These are phyloP conservation scores for Mastigamoeba balamuthi DNA, from an alignment of 78 protist species.

Conservation along the genomic window DNA sequence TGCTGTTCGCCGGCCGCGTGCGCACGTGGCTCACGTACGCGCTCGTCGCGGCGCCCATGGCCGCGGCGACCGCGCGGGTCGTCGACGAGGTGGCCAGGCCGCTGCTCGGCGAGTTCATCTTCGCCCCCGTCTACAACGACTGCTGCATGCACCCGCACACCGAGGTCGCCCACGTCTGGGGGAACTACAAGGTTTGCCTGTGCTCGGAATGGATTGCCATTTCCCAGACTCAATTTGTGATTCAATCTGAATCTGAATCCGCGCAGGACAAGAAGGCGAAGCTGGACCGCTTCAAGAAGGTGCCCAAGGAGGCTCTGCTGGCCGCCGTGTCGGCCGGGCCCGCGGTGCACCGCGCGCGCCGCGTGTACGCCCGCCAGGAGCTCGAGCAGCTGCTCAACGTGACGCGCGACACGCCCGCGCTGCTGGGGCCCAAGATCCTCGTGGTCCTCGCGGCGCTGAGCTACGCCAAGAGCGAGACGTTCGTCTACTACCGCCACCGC, in stretches of 20 bases:
- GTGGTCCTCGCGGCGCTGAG: constrained; percentile 55
- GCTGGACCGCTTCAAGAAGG: no score
- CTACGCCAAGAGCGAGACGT: constrained; percentile 41
- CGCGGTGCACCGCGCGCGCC: constrained; percentile 27
- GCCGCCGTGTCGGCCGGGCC: constrained; percentile 29
- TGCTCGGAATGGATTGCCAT: no score
- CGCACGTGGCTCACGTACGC: constrained; percentile 41
- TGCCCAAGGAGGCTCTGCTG: no score
- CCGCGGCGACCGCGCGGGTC: background rate
- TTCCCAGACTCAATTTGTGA: no score
- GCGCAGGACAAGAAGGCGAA: no score
- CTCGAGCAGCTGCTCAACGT: constrained; percentile 35
- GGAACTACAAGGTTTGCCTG: background rate
- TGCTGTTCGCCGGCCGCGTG: constrained; percentile 21
- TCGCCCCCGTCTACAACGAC: background rate
- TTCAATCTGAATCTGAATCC: no score
- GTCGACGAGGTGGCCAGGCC: constrained; percentile 4
- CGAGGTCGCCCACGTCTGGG: background rate
- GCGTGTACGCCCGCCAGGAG: constrained; percentile 52
- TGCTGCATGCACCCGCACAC: background rate
- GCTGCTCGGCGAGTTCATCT: background rate
- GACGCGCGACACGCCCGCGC: constrained; percentile 43
- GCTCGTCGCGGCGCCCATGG: constrained; percentile 18
- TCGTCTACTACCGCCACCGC: constrained; percentile 54
- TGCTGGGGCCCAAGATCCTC: constrained; percentile 50